Evolutionary conservation across 768 basidiomycete genomes (phyloP), one percentile per base, ranked within the genome.

Genomic region (Termitomyces sp.): DNA sequence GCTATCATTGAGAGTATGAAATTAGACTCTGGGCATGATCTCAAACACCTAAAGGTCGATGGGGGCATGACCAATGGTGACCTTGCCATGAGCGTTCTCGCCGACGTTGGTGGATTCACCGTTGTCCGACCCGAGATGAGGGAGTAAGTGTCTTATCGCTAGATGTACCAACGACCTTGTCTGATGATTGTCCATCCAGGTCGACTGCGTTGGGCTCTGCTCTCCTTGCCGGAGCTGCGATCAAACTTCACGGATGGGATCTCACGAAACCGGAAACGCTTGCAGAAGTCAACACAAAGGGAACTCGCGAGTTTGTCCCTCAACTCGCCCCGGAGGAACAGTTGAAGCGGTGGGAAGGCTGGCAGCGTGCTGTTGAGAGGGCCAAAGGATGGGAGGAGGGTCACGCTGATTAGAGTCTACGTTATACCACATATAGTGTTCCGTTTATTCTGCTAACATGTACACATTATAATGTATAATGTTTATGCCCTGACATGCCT

Each of bases 51-150:
- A 62, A 95, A 89, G 71, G 96, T 99, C 37, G 97, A 98, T 71
- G 97, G 97, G n/a, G 94, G 95, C 16, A 95, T 97, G 90, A 97
- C 95, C 12, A 96, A 95, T 63, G 91, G 92, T 36, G 93, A 96
- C 68, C 72, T 91, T 31, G 91, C 88, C 58, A 93, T 96, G 94
- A 78, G 82, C 66, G 76, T 95, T 49, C 80, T 95, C 60, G 92
- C 92, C 4, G 89, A 97, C 70, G 77, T 96, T 45, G 93, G 95
- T 33, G 96, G 95, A 15, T 95, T 97, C 74, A 86, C 84, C 31
- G 92, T 99, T 62, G 77, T 95, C 59, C 81, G 97, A 56, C 97
- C 96, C 12, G 88, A 93, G 68, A 99, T 99, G 97, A 78, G 96
- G 70, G 97, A 99, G 93, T 92, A 69, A 62, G 90, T 82, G 42